Evolutionary conservation across 129 eudicot genomes (phyloP).

Genomic region (Apium graveolens): DNA sequence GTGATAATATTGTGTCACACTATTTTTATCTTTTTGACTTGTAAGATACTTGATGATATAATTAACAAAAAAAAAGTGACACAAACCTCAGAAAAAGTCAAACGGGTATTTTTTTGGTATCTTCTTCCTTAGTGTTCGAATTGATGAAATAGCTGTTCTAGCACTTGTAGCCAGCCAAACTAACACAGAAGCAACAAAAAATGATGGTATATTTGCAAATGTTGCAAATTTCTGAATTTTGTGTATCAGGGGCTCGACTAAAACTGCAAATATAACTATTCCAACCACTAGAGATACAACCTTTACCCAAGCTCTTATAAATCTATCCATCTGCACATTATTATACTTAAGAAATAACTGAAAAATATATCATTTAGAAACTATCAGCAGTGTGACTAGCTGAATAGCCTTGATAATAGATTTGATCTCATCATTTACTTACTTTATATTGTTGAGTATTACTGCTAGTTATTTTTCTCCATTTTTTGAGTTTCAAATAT

Average conservation of each 20-base stretch:
- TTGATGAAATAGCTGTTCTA: conserved; percentile 45
- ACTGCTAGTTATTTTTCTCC: conserved; percentile 26
- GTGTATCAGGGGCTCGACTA: conserved; percentile 67
- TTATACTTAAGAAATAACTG: background rate
- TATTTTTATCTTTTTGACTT: background rate
- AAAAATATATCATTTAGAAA: background rate
- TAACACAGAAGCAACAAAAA: conserved; percentile 43
- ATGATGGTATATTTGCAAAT: conserved; percentile 45
- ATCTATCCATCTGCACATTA: conserved; percentile 36
- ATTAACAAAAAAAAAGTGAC: background rate
- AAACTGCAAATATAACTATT: conserved; percentile 33
- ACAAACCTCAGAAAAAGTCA: conserved; percentile 73
- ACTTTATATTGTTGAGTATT: conserved; percentile 26
- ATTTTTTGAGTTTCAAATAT: conserved; percentile 40
- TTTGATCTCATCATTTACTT: background rate
- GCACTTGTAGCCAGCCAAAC: conserved; percentile 62
- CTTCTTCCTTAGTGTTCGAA: conserved; percentile 30
- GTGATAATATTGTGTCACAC: background rate
- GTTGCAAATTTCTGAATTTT: conserved; percentile 49
- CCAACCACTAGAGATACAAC: conserved; percentile 46
- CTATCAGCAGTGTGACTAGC: background rate
- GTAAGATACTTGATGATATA: background rate
- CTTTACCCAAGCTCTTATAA: conserved; percentile 36
- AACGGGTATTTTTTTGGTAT: conserved; percentile 39
- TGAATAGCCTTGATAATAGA: background rate